These are phyloP conservation scores for Fagus crenata DNA, from an alignment of 306 rosid genomes.

Conservation along the genomic window DNA sequence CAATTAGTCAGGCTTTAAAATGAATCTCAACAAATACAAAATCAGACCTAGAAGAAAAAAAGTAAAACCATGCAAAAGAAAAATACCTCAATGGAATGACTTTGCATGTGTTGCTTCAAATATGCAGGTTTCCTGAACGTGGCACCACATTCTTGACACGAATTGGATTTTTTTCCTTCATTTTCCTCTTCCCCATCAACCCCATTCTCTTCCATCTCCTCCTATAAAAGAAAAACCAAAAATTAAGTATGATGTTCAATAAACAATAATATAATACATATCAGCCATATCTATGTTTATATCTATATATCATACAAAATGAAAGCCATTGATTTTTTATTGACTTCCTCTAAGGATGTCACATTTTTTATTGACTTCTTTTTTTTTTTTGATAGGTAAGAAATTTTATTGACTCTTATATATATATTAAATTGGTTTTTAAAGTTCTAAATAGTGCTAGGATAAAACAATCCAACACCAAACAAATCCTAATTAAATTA, in stretches of 20 bases:
- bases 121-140: slow-evolving; percentile 71
- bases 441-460: too few relatives aligned
- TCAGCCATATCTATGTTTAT: too few relatives aligned
- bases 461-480: background rate
- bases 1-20: too few relatives aligned
- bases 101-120: slow-evolving; percentile 73
- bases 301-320: too few relatives aligned
- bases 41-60: background rate
- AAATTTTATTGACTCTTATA: too few relatives aligned
- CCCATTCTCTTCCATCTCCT: slow-evolving; percentile 42
- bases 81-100: slow-evolving; percentile 83
- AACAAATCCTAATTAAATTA: background rate
- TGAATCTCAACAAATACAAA: background rate
- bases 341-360: too few relatives aligned
- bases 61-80: background rate
- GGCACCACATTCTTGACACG: slow-evolving; percentile 70
- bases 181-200: slow-evolving; percentile 28
- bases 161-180: slow-evolving; percentile 35
- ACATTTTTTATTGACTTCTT: too few relatives aligned
- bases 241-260: background rate
- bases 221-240: slow-evolving; percentile 32
- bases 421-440: too few relatives aligned
- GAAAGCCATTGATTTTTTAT: too few relatives aligned
- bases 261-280: background rate
- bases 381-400: too few relatives aligned